Percentiles rank a stretch among this genome's conserved stretches.
phyloP scores from a whole-genome alignment of 805 yeast genomes.

The Candida succiphila region DNA sequence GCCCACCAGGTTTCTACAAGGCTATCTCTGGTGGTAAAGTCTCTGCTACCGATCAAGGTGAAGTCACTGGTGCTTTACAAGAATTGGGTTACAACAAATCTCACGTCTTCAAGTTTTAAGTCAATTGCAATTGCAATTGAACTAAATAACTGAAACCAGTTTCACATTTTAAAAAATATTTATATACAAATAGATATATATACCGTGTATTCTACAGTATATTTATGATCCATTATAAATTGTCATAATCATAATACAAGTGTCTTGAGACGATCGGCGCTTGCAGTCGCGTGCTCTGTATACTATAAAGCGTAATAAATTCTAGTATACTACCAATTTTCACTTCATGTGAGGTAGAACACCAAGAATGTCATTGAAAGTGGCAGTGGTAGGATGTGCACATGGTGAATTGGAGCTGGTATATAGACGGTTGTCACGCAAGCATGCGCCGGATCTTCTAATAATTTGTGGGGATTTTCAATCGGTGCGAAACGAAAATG shows the following conservation, averaged over 20 bases:
- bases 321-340: too few relatives aligned
- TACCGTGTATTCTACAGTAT: too few relatives aligned
- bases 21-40: constrained; percentile 80
- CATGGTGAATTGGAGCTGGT: constrained; percentile 69
- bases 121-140: too few relatives aligned
- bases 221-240: neutral
- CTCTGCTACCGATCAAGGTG: constrained; percentile 92
- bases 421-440: constrained; percentile 24
- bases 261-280: too few relatives aligned
- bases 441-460: constrained; percentile 40
- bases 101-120: constrained; percentile 79
- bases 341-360: too few relatives aligned
- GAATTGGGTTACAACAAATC: constrained; percentile 85
- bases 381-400: constrained; percentile 85
- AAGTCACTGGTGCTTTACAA: constrained; percentile 74
- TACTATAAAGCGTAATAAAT: too few relatives aligned
- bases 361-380: constrained; percentile 7
- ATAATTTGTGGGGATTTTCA: constrained; percentile 91
- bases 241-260: neutral
- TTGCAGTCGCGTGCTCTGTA: too few relatives aligned
- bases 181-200: too few relatives aligned
- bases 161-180: too few relatives aligned
- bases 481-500: constrained; percentile 55
- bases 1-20: constrained; percentile 87
- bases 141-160: too few relatives aligned